These are phyloP conservation scores for Macrotyloma uniflorum DNA, from an alignment of 306 rosid genomes.

Conservation along the genomic window DNA sequence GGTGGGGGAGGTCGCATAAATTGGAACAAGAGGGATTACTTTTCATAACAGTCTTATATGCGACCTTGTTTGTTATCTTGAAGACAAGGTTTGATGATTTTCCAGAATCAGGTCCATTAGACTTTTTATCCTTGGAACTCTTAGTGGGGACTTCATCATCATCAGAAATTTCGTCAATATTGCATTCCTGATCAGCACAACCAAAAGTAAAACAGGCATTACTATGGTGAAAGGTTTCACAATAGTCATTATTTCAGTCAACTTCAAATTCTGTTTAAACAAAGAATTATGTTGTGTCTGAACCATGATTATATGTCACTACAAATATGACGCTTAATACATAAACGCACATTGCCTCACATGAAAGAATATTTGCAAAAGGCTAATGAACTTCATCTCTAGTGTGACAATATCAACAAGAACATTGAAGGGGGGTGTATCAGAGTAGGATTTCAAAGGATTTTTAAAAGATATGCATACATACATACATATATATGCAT, in stretches of 20 bases:
- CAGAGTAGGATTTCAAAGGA: too few relatives aligned
- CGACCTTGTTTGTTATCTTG: constrained; percentile 60
- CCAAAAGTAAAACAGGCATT: constrained; percentile 34
- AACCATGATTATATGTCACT: constrained; percentile 16
- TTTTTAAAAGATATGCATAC: too few relatives aligned
- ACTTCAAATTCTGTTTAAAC: constrained; percentile 22
- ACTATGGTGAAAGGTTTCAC: constrained; percentile 14
- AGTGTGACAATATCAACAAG: constrained; percentile 12
- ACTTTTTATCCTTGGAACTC: constrained; percentile 62
- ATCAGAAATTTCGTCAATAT: constrained; percentile 56
- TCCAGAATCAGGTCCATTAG: constrained; percentile 60
- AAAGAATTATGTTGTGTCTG: constrained; percentile 12
- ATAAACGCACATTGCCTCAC: too few relatives aligned
- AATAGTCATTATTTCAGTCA: constrained; percentile 23
- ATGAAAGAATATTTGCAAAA: not conserved
- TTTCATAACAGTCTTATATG: constrained; percentile 63
- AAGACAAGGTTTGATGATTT: constrained; percentile 53
- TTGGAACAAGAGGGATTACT: constrained; percentile 36
- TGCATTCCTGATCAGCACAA: constrained; percentile 56
- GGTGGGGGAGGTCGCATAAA: not conserved
- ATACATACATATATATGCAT: too few relatives aligned
- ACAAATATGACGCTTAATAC: constrained; percentile 1
- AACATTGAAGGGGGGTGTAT: not conserved
- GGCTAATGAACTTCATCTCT: constrained; percentile 11
- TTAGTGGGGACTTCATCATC: constrained; percentile 55